Evolutionary conservation across 768 basidiomycete genomes (phyloP).

Genomic region (Boletus vermiculosoides): DNA sequence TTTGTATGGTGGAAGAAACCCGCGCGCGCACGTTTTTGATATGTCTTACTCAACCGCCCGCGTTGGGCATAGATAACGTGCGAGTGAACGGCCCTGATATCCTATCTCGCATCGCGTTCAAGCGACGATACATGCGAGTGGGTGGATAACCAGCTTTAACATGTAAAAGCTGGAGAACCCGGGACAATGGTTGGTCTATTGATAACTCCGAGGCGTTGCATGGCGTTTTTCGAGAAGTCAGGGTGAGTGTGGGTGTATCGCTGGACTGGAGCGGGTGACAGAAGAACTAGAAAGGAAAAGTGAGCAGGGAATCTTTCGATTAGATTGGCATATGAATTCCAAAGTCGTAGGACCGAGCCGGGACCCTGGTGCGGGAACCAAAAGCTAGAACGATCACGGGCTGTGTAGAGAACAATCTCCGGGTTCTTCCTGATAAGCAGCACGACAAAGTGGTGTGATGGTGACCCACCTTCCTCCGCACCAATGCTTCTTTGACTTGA

Average conservation of each 20-base stretch:
- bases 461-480: neutral
- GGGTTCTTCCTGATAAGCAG: neutral
- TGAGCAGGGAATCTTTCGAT: neutral
- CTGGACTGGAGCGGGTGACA: neutral
- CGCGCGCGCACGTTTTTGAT: neutral
- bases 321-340: no score
- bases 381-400: no score
- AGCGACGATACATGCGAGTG: constrained; percentile 2
- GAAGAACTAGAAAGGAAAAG: neutral
- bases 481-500: constrained; percentile 6
- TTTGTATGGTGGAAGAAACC: neutral
- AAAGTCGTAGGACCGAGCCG: neutral
- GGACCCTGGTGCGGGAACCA: neutral
- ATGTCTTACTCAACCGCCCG: neutral
- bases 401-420: neutral
- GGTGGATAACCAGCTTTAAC: neutral
- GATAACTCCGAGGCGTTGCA: neutral
- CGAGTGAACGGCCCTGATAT: neutral
- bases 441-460: neutral
- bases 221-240: neutral
- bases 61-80: neutral
- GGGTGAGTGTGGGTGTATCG: neutral
- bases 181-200: neutral
- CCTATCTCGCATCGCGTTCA: constrained; percentile 4
- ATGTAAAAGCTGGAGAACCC: neutral